A percentile compares a stretch with the other conserved stretches of the same genome.
phyloP scores from a whole-genome alignment of 2,329 filamentous ascomycete species.

The Cercospora brassicicola region DNA sequence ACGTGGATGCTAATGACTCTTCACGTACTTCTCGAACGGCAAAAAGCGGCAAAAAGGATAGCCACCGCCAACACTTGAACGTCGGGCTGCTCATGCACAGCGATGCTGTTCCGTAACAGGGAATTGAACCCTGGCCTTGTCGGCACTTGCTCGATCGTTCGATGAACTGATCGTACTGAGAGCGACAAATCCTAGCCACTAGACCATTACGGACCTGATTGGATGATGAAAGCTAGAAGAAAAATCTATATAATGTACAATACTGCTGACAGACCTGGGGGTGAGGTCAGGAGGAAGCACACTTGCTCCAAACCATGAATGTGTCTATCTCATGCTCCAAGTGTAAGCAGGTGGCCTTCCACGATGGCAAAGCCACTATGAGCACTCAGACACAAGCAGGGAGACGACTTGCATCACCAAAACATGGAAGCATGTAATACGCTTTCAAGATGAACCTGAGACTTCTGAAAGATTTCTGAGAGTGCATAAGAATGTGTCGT shows the following conservation, averaged over 20 bases:
- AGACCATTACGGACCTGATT: neutral
- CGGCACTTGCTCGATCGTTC: no score
- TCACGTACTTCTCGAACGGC: neutral
- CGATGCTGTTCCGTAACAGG: neutral
- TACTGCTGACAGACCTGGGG: no score
- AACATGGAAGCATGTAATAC: neutral
- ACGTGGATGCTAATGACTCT: neutral
- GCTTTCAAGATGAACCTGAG: neutral
- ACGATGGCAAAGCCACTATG: no score
- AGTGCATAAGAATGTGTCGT: neutral
- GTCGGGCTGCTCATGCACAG: no score
- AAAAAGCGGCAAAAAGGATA: neutral
- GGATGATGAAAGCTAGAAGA: no score
- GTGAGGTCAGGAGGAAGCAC: neutral
- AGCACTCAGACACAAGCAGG: neutral
- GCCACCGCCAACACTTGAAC: no score
- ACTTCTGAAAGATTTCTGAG: neutral
- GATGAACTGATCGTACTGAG: neutral
- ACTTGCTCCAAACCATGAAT: neutral
- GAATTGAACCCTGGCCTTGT: neutral
- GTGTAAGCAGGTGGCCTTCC: no score
- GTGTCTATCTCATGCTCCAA: neutral
- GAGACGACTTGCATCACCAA: neutral
- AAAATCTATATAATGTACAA: no score
- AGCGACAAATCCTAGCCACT: neutral